These are phyloP conservation scores for Digitaria exilis DNA, from an alignment of 202 grass and related monocot species.

Conservation along the genomic window DNA sequence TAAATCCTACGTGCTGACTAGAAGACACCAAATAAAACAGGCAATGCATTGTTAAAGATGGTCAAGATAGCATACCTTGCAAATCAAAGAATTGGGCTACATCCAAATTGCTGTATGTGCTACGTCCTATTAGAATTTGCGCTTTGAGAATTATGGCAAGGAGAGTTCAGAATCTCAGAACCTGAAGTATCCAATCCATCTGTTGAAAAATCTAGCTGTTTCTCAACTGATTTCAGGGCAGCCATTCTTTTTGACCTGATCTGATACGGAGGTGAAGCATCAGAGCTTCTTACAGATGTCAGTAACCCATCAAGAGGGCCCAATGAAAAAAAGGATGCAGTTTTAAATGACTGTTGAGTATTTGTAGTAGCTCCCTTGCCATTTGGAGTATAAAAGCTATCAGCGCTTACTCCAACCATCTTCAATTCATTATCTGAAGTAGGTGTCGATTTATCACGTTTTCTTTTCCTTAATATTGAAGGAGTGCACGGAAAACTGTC, in stretches of 20 bases:
- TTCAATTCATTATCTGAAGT: conserved; percentile 42
- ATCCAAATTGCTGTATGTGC: conserved; percentile 44
- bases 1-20: conserved; percentile 1
- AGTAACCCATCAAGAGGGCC: conserved; percentile 51
- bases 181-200: conserved; percentile 53
- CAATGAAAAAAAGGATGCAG: conserved; percentile 48
- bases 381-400: conserved; percentile 49
- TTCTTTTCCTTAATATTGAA: conserved; percentile 85
- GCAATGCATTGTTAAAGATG: conserved; percentile 1
- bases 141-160: conserved; percentile 43
- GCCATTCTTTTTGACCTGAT: conserved; percentile 72
- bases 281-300: conserved; percentile 45
- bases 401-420: conserved; percentile 35
- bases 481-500: conserved; percentile 78
- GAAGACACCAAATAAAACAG: background rate
- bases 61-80: conserved; percentile 43
- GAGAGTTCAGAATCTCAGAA: conserved; percentile 49
- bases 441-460: conserved; percentile 57
- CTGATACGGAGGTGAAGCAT: conserved; percentile 83
- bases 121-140: conserved; percentile 45
- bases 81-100: conserved; percentile 34
- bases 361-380: conserved; percentile 8
- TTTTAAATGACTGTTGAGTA: conserved; percentile 50
- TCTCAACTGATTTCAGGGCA: conserved; percentile 73
- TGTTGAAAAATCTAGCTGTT: conserved; percentile 85